A percentile compares a stretch with the other conserved stretches of the same genome.
These are phyloP conservation scores for Babesia gibsoni DNA, from an alignment of 169 alveolate genomes.

Conservation along the genomic window DNA sequence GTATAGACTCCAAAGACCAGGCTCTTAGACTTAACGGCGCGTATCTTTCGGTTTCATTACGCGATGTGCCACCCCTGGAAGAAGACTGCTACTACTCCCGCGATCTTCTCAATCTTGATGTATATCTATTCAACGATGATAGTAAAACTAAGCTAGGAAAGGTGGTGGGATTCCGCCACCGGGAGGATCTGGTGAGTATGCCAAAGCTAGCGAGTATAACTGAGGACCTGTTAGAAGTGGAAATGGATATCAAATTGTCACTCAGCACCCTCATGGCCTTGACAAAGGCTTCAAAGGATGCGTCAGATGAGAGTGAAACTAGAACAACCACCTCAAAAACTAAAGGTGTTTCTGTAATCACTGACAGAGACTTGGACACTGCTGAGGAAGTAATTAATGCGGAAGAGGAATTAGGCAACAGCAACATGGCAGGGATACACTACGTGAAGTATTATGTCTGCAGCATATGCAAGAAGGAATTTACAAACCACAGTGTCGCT, in stretches of 20 bases:
- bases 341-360: constrained; percentile 26
- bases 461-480: constrained; percentile 34
- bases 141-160: constrained; percentile 52
- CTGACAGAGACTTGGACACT: constrained; percentile 46
- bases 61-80: constrained; percentile 49
- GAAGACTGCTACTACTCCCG: constrained; percentile 54
- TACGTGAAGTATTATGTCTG: constrained; percentile 51
- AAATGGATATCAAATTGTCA: constrained; percentile 50
- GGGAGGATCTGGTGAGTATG: constrained; percentile 36
- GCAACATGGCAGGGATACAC: constrained; percentile 35
- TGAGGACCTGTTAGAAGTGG: constrained; percentile 59
- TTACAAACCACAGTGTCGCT: constrained; percentile 42
- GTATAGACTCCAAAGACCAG: constrained; percentile 53
- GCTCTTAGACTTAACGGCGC: constrained; percentile 49
- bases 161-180: constrained; percentile 40
- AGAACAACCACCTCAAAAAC: background rate
- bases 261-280: constrained; percentile 18
- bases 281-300: constrained; percentile 2
- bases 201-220: constrained; percentile 25
- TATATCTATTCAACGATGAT: constrained; percentile 46
- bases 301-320: background rate
- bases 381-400: constrained; percentile 55
- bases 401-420: constrained; percentile 32
- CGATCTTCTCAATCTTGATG: constrained; percentile 25
- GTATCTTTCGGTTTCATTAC: constrained; percentile 36